Percentiles rank a stretch among this genome's conserved stretches.
phyloP scores from a whole-genome alignment of 208 protist genomes.

The Wallacemonas sp. region DNA sequence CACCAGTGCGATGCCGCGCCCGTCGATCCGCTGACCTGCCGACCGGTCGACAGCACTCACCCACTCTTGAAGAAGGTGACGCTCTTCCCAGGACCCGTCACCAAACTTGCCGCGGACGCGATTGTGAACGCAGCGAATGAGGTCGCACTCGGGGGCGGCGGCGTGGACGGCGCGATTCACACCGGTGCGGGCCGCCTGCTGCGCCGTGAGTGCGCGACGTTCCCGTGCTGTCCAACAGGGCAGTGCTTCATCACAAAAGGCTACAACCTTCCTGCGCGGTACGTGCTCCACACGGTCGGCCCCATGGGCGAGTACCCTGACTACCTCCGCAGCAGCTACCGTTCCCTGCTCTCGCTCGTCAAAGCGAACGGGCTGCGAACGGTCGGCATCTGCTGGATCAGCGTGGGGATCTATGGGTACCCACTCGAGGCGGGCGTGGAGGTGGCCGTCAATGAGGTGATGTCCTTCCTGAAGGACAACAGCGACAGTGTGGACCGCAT shows the following conservation, averaged over 20 bases:
- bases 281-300: slow-evolving; percentile 83
- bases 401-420: slow-evolving; percentile 90
- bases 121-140: slow-evolving; percentile 89
- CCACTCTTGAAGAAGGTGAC: slow-evolving; percentile 32
- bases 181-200: slow-evolving; percentile 61
- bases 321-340: slow-evolving; percentile 59
- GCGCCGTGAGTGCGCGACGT: slow-evolving; percentile 47
- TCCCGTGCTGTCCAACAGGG: slow-evolving; percentile 53
- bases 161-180: slow-evolving; percentile 87
- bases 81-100: slow-evolving; percentile 45
- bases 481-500: slow-evolving; percentile 32
- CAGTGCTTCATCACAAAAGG: slow-evolving; percentile 63
- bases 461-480: slow-evolving; percentile 37
- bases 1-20: slow-evolving; percentile 14
- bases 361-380: slow-evolving; percentile 41
- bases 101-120: slow-evolving; percentile 56
- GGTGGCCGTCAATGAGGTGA: slow-evolving; percentile 59
- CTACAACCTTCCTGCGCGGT: slow-evolving; percentile 66
- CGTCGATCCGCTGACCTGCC: slow-evolving; percentile 11
- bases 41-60: slow-evolving; percentile 22
- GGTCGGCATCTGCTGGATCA: slow-evolving; percentile 82
- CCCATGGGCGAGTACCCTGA: slow-evolving; percentile 69
- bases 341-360: slow-evolving; percentile 43
- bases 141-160: slow-evolving; percentile 59
- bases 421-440: slow-evolving; percentile 48